phyloP scores from a whole-genome alignment of 345 rosid species.

The Euphorbia pulcherrima region DNA sequence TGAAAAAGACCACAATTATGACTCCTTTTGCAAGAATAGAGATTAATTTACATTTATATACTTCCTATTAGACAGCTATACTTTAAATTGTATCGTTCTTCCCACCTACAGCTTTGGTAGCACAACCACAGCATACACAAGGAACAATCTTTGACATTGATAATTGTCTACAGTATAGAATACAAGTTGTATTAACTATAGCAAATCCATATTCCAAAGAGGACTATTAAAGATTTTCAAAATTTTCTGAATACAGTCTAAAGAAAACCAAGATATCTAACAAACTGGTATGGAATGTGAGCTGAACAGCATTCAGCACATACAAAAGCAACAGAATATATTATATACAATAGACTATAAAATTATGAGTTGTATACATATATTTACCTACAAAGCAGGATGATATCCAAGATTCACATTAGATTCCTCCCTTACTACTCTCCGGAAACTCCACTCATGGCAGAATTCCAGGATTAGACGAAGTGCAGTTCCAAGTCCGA shows the following conservation, averaged over 20 bases:
- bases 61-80: neutral
- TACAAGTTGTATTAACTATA: neutral
- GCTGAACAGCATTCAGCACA: conserved; percentile 15
- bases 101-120: neutral
- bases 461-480: conserved; percentile 76
- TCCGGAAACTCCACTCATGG: conserved; percentile 77
- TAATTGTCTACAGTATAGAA: neutral
- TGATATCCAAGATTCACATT: conserved; percentile 51
- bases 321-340: conserved; percentile 12
- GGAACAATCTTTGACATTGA: too few relatives aligned
- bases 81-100: too few relatives aligned
- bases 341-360: conserved; percentile 14
- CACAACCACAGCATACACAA: too few relatives aligned
- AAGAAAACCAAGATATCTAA: neutral
- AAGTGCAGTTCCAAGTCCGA: conserved; percentile 88
- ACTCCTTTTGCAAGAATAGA: neutral
- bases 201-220: neutral
- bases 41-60: neutral
- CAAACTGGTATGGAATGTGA: conserved; percentile 1
- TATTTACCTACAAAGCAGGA: conserved; percentile 51
- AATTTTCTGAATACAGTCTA: neutral
- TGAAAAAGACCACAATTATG: neutral
- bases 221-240: neutral
- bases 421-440: conserved; percentile 64
- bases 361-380: conserved; percentile 26